These are phyloP conservation scores for Penicillium brasilianum DNA, from an alignment of 2,329 filamentous ascomycete genomes.

Conservation along the genomic window DNA sequence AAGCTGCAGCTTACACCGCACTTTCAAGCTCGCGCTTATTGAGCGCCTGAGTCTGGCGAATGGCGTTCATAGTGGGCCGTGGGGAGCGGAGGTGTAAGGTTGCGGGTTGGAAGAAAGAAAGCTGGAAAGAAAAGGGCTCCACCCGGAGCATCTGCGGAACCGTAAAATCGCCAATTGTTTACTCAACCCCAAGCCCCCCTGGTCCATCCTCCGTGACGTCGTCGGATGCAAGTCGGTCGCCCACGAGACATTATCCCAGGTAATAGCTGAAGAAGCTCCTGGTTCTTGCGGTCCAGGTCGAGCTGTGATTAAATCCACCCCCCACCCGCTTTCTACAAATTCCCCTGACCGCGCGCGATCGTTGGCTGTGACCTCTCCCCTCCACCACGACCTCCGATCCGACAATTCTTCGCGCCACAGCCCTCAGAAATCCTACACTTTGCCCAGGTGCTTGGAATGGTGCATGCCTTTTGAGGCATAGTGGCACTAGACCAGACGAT, in stretches of 20 bases:
- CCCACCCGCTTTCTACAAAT: slow-evolving; percentile 22
- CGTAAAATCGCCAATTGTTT: slow-evolving; percentile 36
- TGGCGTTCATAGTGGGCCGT: slow-evolving; percentile 76
- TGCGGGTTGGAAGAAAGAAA: slow-evolving; percentile 14
- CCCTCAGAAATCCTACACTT: slow-evolving; percentile 11
- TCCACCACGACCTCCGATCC: slow-evolving; percentile 24
- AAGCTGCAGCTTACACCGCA: slow-evolving; percentile 66
- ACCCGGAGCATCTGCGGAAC: slow-evolving; percentile 33
- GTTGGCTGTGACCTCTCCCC: slow-evolving; percentile 28
- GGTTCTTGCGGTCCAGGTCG: not conserved
- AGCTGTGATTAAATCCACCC: slow-evolving; percentile 5
- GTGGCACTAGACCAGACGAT: slow-evolving; percentile 46
- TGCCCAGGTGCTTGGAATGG: slow-evolving; percentile 38
- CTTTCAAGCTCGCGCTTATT: slow-evolving; percentile 95
- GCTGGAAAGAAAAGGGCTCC: slow-evolving; percentile 20
- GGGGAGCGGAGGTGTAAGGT: slow-evolving; percentile 7
- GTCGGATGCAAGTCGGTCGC: slow-evolving; percentile 4
- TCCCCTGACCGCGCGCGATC: slow-evolving; percentile 39
- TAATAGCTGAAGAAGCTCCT: not conserved
- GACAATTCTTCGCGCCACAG: slow-evolving; percentile 16
- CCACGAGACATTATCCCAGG: not conserved
- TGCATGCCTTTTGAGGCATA: slow-evolving; percentile 40
- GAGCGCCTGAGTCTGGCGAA: slow-evolving; percentile 87
- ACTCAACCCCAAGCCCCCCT: slow-evolving; percentile 25
- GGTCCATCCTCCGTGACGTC: slow-evolving; percentile 23